Evolutionary conservation across 805 yeast species (phyloP).

Genomic region (Schwanniomyces yamadae): DNA sequence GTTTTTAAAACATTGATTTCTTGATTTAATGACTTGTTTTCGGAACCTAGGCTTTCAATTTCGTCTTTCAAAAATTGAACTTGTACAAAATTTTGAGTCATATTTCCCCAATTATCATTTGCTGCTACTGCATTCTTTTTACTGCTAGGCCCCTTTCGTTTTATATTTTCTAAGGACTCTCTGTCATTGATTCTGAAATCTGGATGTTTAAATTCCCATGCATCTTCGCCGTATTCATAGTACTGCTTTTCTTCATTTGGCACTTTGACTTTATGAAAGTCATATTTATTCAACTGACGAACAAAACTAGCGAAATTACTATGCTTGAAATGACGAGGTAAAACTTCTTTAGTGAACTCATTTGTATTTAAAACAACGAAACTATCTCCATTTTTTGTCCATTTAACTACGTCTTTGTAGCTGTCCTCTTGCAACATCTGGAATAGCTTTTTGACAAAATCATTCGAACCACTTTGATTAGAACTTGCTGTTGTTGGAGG

Average conservation of each 20-base stretch:
- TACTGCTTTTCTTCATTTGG: conserved; percentile 56
- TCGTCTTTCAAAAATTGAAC: conserved; percentile 26
- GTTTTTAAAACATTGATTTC: conserved; percentile 43
- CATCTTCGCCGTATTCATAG: conserved; percentile 66
- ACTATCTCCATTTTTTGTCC: conserved; percentile 84
- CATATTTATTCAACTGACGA: conserved; percentile 93
- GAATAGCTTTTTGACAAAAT: conserved; percentile 74
- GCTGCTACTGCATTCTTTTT: conserved; percentile 33
- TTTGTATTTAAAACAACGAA: conserved; percentile 89
- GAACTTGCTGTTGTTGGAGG: conserved; percentile 21
- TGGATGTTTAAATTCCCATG: conserved; percentile 96
- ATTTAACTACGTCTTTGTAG: conserved; percentile 73
- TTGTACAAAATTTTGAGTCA: conserved; percentile 11
- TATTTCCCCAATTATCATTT: background rate
- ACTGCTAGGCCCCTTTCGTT: conserved; percentile 69
- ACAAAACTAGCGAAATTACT: conserved; percentile 94
- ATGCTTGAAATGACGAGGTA: conserved; percentile 94
- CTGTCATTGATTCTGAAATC: conserved; percentile 75
- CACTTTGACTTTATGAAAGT: conserved; percentile 90
- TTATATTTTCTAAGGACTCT: conserved; percentile 82
- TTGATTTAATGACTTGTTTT: conserved; percentile 30
- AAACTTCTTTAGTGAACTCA: conserved; percentile 82
- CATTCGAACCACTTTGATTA: conserved; percentile 58
- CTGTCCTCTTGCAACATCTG: conserved; percentile 82
- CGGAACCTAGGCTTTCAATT: conserved; percentile 33